Evolutionary conservation across 768 basidiomycete species (phyloP).

Genomic region (Leucosporidium scottii): DNA sequence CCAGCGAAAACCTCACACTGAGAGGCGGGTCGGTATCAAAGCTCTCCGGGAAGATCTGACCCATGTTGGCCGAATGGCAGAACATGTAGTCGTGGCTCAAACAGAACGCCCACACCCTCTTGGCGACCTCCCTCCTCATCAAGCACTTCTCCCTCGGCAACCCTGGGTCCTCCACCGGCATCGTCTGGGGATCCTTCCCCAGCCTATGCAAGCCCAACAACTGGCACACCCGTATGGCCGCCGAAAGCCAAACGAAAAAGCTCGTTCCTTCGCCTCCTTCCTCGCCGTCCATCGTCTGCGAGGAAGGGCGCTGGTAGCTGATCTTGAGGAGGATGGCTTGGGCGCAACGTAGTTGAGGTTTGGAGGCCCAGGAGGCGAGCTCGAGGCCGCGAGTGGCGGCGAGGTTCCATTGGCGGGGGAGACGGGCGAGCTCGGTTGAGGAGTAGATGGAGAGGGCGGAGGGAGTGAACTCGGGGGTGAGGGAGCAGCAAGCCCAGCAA

Average conservation of each 20-base stretch:
- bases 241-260: not conserved
- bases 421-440: not conserved
- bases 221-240: not conserved
- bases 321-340: conserved; percentile 1
- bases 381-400: not conserved
- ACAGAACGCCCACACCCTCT: not conserved
- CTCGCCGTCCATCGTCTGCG: not conserved
- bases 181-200: not conserved
- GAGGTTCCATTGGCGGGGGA: not conserved
- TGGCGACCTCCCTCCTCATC: not conserved
- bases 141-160: not conserved
- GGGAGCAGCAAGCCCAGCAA: not conserved
- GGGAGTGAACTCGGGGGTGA: not conserved
- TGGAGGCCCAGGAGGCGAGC: not conserved
- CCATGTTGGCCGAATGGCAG: not conserved
- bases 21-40: not conserved
- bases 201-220: not conserved
- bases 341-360: not conserved
- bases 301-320: not conserved
- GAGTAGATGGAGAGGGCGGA: not conserved
- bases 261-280: not conserved
- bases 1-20: not conserved
- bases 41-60: not conserved
- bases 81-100: not conserved
- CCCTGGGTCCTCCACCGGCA: not conserved